Evolutionary conservation across 805 yeast genomes (phyloP).

Genomic region (Candida krabiensis): DNA sequence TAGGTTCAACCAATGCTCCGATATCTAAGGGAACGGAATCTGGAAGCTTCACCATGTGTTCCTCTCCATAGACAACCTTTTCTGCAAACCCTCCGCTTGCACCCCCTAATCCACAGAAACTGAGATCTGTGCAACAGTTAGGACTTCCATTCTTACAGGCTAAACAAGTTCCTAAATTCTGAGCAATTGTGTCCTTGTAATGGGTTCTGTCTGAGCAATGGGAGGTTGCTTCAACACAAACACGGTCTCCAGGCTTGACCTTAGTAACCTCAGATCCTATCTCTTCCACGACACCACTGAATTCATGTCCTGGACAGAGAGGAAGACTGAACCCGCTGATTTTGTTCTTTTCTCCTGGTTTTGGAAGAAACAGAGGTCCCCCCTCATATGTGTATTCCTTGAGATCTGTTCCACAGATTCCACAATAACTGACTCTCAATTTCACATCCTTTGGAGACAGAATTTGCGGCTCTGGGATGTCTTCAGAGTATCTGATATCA

Average conservation of each 20-base stretch:
- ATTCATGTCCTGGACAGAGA: conserved; percentile 36
- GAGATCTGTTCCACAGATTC: conserved; percentile 63
- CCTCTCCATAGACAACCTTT: conserved; percentile 36
- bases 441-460: conserved; percentile 29
- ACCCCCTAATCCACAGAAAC: conserved; percentile 50
- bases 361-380: conserved; percentile 55
- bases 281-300: conserved; percentile 29
- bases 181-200: conserved; percentile 30
- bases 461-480: conserved; percentile 25
- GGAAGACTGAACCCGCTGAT: conserved; percentile 42
- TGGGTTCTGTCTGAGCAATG: conserved; percentile 40
- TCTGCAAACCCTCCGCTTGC: conserved; percentile 48
- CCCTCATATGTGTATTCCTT: conserved; percentile 38
- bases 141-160: conserved; percentile 40
- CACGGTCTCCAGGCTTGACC: conserved; percentile 53
- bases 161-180: conserved; percentile 38
- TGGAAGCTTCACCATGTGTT: conserved; percentile 34
- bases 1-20: conserved; percentile 55
- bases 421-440: conserved; percentile 43
- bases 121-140: conserved; percentile 30
- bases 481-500: conserved; percentile 42
- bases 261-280: conserved; percentile 46
- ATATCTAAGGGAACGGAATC: conserved; percentile 30
- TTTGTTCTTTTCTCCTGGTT: conserved; percentile 33
- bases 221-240: conserved; percentile 61